Evolutionary conservation across 192 early-diverging fungal species (phyloP), one percentile per base, ranked within the genome.

Genomic region (Linderina pennispora): DNA sequence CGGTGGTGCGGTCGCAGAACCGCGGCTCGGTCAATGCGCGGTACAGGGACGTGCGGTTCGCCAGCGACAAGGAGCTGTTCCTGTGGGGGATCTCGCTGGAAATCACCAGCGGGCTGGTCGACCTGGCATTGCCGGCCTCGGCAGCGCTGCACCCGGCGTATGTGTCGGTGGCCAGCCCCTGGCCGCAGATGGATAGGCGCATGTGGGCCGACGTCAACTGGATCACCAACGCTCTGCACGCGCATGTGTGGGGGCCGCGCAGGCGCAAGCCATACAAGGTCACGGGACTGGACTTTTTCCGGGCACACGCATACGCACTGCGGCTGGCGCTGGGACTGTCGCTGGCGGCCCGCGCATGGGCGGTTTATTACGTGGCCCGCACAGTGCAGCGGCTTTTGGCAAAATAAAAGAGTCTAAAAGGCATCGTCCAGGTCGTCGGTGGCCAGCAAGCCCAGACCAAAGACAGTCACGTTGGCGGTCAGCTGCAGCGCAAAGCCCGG

Each of bases 401-500:
- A 50, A 51, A 23, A 50, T 51, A 17, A 18, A 23, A 4, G 54
- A n/a, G n/a, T n/a, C 36, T 46, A 68, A 34, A 59, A 52, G 17
- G 38, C 38, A 7, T 50, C 48, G 1, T 63, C 72, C 11, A 53
- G 23, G 1, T 84, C 69, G 22, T 79, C 74, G 1, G 68, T 65
- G 34, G 74, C 77, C 22, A 85, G 48, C 20, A 78, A 69, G 31
- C 76, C 64, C 33, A 87, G 67, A 0, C 77, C 74, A 63, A 86
- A 86, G 6, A 81, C 58, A 4, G 67, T 51, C 20, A 82, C 44
- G 44, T 80, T 81, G 3, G 65, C 74, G 7, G 74, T 66, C n/a
- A 79, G 58, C 44, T 87, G 82, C 55, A 86, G 75, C 11, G 75
- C 62, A 21, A 89, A 71, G 1, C 85, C 85, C 13, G 76, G 79